A percentile compares a stretch with the other conserved stretches of the same genome.
These are phyloP conservation scores for Ogataea pilisensis DNA, from an alignment of 805 yeast genomes.

Conservation along the genomic window DNA sequence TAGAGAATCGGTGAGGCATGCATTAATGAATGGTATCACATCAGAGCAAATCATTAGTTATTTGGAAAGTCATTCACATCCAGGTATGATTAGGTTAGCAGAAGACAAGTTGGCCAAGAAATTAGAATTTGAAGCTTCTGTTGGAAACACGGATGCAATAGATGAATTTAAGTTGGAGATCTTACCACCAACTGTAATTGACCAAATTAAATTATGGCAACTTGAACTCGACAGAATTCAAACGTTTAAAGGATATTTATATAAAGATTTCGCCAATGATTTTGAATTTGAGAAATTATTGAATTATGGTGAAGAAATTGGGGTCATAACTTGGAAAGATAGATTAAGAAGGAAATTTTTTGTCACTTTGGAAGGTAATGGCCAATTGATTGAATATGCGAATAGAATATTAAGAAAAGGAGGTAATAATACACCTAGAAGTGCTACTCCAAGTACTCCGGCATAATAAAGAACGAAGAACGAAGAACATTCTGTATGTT, in stretches of 20 bases:
- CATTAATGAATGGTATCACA: conserved; percentile 83
- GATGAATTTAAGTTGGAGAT: conserved; percentile 53
- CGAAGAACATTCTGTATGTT: not conserved
- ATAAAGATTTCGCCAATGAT: conserved; percentile 76
- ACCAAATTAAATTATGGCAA: conserved; percentile 95
- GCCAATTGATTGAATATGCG: conserved; percentile 89
- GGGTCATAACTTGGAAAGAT: conserved; percentile 88
- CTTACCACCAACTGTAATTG: conserved; percentile 93
- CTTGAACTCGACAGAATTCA: conserved; percentile 89
- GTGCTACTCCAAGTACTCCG: conserved; percentile 8
- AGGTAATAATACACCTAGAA: conserved; percentile 9
- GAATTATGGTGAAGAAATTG: conserved; percentile 84
- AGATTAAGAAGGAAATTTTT: conserved; percentile 67
- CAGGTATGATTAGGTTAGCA: conserved; percentile 77
- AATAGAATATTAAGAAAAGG: conserved; percentile 48
- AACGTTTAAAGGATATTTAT: conserved; percentile 80
- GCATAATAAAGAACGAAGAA: not conserved
- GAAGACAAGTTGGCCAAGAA: conserved; percentile 66
- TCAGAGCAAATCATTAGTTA: conserved; percentile 93
- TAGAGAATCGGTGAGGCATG: conserved; percentile 84
- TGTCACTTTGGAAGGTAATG: conserved; percentile 81
- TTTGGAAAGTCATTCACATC: conserved; percentile 87
- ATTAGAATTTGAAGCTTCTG: conserved; percentile 55
- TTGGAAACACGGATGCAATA: conserved; percentile 35
- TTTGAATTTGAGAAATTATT: conserved; percentile 71